Evolutionary conservation across 768 basidiomycete species (phyloP).

Genomic region (Ramaria rubella): DNA sequence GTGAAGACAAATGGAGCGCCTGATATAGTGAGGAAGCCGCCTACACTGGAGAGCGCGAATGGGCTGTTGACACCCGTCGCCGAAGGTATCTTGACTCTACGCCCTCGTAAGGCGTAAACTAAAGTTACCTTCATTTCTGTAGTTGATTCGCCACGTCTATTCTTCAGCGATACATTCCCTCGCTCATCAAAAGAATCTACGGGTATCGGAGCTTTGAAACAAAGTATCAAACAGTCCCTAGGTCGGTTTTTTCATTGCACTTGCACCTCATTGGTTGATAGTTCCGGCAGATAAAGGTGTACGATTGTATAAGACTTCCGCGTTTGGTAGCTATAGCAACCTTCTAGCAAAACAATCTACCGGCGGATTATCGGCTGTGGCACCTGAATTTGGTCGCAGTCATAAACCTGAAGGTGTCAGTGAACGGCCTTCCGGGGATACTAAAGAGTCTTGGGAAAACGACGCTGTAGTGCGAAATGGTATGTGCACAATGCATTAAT

Average conservation of each 20-base stretch:
- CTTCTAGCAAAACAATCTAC: slow-evolving; percentile 29
- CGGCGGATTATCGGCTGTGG: slow-evolving; percentile 8
- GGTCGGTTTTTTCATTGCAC: slow-evolving; percentile 35
- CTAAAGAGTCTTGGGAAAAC: slow-evolving; percentile 44
- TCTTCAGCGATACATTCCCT: slow-evolving; percentile 3
- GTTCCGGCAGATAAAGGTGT: slow-evolving; percentile 39
- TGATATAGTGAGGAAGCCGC: background rate
- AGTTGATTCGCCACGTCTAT: slow-evolving; percentile 5
- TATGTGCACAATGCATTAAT: slow-evolving; percentile 19
- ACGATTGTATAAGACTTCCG: slow-evolving; percentile 60
- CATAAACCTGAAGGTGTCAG: too few relatives aligned
- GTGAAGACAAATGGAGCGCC: slow-evolving; percentile 18
- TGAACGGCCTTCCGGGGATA: slow-evolving; percentile 13
- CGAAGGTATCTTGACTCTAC: background rate
- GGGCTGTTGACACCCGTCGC: background rate
- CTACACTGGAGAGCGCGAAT: background rate
- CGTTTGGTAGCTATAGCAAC: slow-evolving; percentile 33
- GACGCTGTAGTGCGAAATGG: slow-evolving; percentile 40
- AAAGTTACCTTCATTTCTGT: background rate
- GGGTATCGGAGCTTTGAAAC: slow-evolving; percentile 48
- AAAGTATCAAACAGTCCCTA: slow-evolving; percentile 67
- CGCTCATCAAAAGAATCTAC: slow-evolving; percentile 26
- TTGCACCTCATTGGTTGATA: background rate
- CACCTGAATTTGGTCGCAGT: background rate
- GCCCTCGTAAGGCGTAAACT: background rate